Percentiles rank a stretch among this genome's conserved stretches.
Conservation (phyloP, 352 stramenopile species). For the Globisporangium parvum region DNA sequence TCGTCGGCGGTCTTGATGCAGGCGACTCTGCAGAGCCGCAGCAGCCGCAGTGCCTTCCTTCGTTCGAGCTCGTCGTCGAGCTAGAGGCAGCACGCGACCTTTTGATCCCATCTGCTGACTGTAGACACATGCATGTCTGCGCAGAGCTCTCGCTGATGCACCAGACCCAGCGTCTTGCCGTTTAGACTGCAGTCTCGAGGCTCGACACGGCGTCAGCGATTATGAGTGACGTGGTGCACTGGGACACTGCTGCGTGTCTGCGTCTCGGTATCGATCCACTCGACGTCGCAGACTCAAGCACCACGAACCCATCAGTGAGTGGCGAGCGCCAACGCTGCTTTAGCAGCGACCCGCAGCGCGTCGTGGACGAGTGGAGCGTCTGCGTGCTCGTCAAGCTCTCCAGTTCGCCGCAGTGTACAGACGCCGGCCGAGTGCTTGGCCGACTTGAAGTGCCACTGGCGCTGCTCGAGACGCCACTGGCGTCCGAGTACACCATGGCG, state of each 20-base stretch:
- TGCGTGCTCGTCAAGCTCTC: constrained; percentile 11
- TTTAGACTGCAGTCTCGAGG: no score
- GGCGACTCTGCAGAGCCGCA: neutral
- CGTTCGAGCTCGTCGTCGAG: constrained; percentile 4
- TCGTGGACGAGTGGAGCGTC: constrained; percentile 9
- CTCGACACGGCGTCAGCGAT: no score
- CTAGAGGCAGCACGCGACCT: constrained; percentile 7
- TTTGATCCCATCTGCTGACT: neutral
- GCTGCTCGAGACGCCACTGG: constrained; percentile 43
- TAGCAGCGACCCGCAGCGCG: constrained; percentile 1
- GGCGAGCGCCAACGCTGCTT: neutral
- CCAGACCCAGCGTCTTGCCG: neutral
- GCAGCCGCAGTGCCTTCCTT: neutral
- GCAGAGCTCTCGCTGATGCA: constrained; percentile 4
- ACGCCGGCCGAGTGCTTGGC: constrained; percentile 17
- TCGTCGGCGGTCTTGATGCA: no score
- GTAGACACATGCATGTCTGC: neutral
- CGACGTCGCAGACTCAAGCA: no score
- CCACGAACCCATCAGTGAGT: no score
- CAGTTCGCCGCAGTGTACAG: no score
- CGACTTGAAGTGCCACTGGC: constrained; percentile 33
- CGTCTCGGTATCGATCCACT: constrained; percentile 2
- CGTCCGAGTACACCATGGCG: constrained; percentile 35
- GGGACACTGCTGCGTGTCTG: neutral
- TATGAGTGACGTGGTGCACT: neutral